Base-by-base conservation (phyloP, 139 green algal genomes). In the Micractinium conductrix region DNA sequence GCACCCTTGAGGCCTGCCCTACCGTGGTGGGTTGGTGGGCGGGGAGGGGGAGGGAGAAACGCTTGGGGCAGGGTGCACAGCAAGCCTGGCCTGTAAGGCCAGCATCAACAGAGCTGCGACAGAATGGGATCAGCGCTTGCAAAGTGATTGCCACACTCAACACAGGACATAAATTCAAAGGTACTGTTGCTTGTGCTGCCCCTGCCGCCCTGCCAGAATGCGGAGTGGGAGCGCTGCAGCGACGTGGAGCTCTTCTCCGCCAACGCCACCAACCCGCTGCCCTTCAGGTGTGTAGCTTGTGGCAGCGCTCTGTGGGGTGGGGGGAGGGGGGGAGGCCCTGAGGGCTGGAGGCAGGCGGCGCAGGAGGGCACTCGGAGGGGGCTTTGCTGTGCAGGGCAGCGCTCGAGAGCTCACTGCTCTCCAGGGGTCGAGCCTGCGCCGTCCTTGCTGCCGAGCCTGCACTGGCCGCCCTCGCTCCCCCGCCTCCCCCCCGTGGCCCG, bases 1-100 rank as follows among this genome's bases (percentile, higher is more conserved):
- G 43, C 26, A 58, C 70, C 14, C 33, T 28, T 2, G 76, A 83
- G n/a, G 43, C 55, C 78, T 83, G 78, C 78, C 62, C 78, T 43
- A 83, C 62, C 0, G 30, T 44, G 78, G 62, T 74, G n/a, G 21
- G 65, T n/a, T 12, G 24, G 60, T 12, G 60, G 16, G 26, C 7
- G 63, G 63, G 63, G n/a, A 17, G 63, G 63, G 30, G 30, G 63
- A n/a, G 5, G 63, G 30, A 22, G n/a, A 43, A 22, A 28, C 7
- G 63, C 9, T 21, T 6, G 30, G 30, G n/a, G 63, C 6, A 12
- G 9, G 30, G 30, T 6, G 33, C n/a, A 42, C n/a, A n/a, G n/a
- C n/a, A n/a, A n/a, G 63, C 8, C n/a, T 40, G 63, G 30, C 9
- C 19, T 28, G 30, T 42, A 40, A 19, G 63, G 63, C 30, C 30